Evolutionary conservation across 2,329 filamentous ascomycete species (phyloP), one percentile per base, ranked within the genome.

Genomic region (Fusarium albosuccineum): DNA sequence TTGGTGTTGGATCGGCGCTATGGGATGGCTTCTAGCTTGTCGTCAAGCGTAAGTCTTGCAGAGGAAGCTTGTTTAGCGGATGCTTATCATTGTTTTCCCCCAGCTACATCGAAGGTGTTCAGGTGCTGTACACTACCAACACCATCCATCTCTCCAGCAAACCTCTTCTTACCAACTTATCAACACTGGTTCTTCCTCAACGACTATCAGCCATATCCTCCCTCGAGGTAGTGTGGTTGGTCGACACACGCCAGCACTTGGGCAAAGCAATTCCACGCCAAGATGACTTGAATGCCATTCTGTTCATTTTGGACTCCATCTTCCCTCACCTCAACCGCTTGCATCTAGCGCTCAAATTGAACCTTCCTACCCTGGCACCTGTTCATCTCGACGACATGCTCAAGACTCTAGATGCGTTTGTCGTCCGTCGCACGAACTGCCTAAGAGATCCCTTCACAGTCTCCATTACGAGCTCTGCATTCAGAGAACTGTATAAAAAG

Each of bases 111-210:
- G 60, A 59, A 10, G 60, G 60, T 1, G 27, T 14, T 5, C n/a
- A 44, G 14, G 9, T 54, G 9, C 4, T 59, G 0, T 62, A 59
- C 6, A 11, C 29, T 1, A 54, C 60, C 17, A 62, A 59, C n/a
- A 50, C 4, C 4, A 54, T 62, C 5, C 49, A 54, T 2, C 49
- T 62, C 3, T 34, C 55, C 2, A 53, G 60, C 42, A n/a, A 54
- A 4, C 41, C 48, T 10, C 55, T 62, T 26, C 16, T 62, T 1
- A 7, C 1, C 0, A 27, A 54, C 22, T 4, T 62, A 1, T 8
- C 26, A 10, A 42, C 6, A 0, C 3, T 50, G 0, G 2, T 60
- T 1, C 29, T 11, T 10, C 26, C 11, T 1, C 44, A 37, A 34
- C 30, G 50, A 1, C 10, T 48, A 1, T 54, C 13, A 4, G 2